Evolutionary conservation across 148 eudicot genomes (phyloP), one percentile per base, ranked within the genome.

Genomic region (Rhododendron williamsianum): DNA sequence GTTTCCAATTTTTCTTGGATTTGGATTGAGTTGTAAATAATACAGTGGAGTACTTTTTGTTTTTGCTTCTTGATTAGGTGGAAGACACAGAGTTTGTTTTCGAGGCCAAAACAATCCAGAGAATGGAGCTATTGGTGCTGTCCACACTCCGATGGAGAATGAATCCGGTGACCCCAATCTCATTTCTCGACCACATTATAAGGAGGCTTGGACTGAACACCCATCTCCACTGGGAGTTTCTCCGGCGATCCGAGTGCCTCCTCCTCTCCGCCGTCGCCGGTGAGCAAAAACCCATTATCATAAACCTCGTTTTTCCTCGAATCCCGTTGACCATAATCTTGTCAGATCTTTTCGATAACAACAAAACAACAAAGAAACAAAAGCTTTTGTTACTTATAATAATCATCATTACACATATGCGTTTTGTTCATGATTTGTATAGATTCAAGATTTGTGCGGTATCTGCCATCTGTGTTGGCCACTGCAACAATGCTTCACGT

Each of bases 401-500:
- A 3, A 46, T 54, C 74, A 54, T 60, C 49, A 81, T 81, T 45
- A 54, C 85, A 27, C 5, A 25, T 15, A 67, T 82, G 21, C 58
- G 79, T 83, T 72, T 71, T 71, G 45, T 48, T 83, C 4, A 30
- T 49, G 72, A 56, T 65, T 8, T 13, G 38, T 83, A 41, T 83
- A 94, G 98, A 95, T 91, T 90, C 90, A 87, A 94, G 98, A 88
- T 90, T 88, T 72, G 89, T 88, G 81, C 51, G 87, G 46, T 94
- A 89, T 89, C 71, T 86, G 63, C 96, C 98, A 81, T 96, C 98
- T 33, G 93, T 93, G 9, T 82, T 94, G 91, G 98, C 98, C 35
- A 89, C 98, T 81, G 91, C 98, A 6, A 87, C 98, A 87, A 96
- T 96, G 96, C 89, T 95, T 90, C 92, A 90, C 87, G 94, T 92